A percentile compares a stretch with the other conserved stretches of the same genome.
These are phyloP conservation scores for Deinandra increscens DNA, from an alignment of 129 eudicot species.

Conservation along the genomic window DNA sequence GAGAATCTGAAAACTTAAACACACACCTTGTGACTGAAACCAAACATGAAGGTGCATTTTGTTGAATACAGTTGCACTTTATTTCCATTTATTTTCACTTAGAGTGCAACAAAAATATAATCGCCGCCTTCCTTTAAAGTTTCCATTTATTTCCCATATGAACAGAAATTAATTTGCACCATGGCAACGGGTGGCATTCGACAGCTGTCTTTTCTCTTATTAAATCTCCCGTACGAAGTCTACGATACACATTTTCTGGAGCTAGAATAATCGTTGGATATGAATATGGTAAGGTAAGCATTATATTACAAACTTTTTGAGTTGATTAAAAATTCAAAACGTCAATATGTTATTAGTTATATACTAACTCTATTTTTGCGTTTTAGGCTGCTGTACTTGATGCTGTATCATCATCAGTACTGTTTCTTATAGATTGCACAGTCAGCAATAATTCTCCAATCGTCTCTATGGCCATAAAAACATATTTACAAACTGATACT, in stretches of 20 bases:
- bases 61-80: neutral
- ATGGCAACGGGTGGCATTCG: conserved; percentile 43
- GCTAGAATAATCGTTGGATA: conserved; percentile 76
- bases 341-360: conserved; percentile 2
- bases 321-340: neutral
- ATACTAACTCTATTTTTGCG: conserved; percentile 16
- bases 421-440: conserved; percentile 59
- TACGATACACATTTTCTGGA: conserved; percentile 53
- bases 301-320: neutral
- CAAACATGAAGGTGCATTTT: conserved; percentile 54
- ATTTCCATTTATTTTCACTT: neutral
- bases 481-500: conserved; percentile 27
- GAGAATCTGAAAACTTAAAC: conserved; percentile 39
- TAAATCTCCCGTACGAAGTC: conserved; percentile 62
- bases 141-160: conserved; percentile 1
- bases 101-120: neutral
- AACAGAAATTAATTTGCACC: conserved; percentile 50
- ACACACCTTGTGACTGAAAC: conserved; percentile 46
- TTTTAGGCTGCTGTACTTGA: conserved; percentile 84
- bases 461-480: conserved; percentile 52
- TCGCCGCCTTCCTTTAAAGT: neutral
- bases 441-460: conserved; percentile 46
- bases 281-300: conserved; percentile 74
- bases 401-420: conserved; percentile 49
- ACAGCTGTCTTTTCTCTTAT: conserved; percentile 62